A percentile compares a stretch with the other conserved stretches of the same genome.
Conservation (phyloP, 805 yeast genomes). For the Lipomyces sp. region DNA sequence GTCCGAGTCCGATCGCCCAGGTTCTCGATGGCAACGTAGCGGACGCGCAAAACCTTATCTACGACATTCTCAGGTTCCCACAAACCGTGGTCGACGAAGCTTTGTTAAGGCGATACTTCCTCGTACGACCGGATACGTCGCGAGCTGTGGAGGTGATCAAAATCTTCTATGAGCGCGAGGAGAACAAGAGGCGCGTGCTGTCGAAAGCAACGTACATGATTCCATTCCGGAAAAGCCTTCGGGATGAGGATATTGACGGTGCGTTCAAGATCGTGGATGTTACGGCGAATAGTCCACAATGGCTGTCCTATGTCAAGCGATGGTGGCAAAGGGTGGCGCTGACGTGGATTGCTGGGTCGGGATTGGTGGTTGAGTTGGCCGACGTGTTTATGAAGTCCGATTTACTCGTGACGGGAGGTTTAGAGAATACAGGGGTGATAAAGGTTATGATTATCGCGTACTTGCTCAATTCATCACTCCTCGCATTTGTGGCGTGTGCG, state of each 20-base stretch:
- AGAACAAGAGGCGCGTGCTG: constrained; percentile 16
- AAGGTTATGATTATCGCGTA: constrained; percentile 58
- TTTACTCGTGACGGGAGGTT: constrained; percentile 45
- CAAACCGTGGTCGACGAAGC: constrained; percentile 25
- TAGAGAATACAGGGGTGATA: constrained; percentile 48
- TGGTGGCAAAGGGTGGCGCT: constrained; percentile 47
- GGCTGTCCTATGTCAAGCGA: constrained; percentile 48
- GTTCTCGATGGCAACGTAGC: background rate
- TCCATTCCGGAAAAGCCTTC: constrained; percentile 66
- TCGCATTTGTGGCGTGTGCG: constrained; percentile 55
- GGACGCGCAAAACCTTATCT: constrained; percentile 20
- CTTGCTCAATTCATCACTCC: constrained; percentile 54
- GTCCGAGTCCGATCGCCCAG: background rate
- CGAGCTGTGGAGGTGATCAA: constrained; percentile 33
- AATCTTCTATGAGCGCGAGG: constrained; percentile 28
- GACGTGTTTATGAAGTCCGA: constrained; percentile 55
- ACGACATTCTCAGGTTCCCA: constrained; percentile 31
- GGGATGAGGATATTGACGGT: constrained; percentile 59
- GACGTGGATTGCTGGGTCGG: constrained; percentile 43
- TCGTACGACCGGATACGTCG: constrained; percentile 34
- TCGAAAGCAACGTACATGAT: constrained; percentile 52
- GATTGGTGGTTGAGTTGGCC: constrained; percentile 51
- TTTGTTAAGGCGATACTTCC: constrained; percentile 30
- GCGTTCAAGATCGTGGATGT: constrained; percentile 64
- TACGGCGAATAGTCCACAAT: constrained; percentile 63